A percentile compares a stretch with the other conserved stretches of the same genome.
Conservation (phyloP, 1,284 basidiomycete genomes). For the Cutaneotrichosporon sp. region DNA sequence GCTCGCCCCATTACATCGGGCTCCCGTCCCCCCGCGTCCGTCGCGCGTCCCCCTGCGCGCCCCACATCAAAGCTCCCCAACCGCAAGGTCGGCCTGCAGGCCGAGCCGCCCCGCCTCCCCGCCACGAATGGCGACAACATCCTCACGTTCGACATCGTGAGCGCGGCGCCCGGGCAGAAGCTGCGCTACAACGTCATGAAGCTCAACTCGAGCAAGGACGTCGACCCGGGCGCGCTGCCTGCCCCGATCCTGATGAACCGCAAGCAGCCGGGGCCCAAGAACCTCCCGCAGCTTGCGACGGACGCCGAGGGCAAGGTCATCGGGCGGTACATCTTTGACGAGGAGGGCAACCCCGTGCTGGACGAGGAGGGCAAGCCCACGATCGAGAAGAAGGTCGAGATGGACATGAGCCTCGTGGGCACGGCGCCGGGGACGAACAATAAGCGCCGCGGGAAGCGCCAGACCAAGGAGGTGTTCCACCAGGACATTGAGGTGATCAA, state of each 20-base stretch:
- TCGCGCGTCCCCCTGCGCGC: slow-evolving; percentile 1
- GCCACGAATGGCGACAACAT: slow-evolving; percentile 25
- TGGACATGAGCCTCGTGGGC: slow-evolving; percentile 46
- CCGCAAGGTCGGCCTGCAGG: neutral
- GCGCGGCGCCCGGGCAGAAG: slow-evolving; percentile 20
- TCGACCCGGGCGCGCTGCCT: slow-evolving; percentile 38
- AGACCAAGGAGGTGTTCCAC: slow-evolving; percentile 46
- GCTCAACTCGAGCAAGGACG: slow-evolving; percentile 34
- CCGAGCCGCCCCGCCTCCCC: neutral
- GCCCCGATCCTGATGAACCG: slow-evolving; percentile 44
- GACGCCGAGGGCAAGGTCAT: slow-evolving; percentile 42
- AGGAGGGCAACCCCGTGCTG: slow-evolving; percentile 41
- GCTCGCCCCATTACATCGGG: neutral
- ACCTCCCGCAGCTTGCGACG: slow-evolving; percentile 33
- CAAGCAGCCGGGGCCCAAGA: slow-evolving; percentile 40
- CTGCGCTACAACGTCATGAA: slow-evolving; percentile 47
- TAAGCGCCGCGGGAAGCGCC: slow-evolving; percentile 28
- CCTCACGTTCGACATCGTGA: slow-evolving; percentile 45
- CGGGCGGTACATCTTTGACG: slow-evolving; percentile 45
- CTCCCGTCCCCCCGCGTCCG: slow-evolving; percentile 4
- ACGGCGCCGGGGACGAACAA: slow-evolving; percentile 26
- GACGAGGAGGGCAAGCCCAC: slow-evolving; percentile 41
- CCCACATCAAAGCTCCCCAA: neutral
- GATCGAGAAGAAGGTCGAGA: slow-evolving; percentile 37
- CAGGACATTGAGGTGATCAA: slow-evolving; percentile 47